A percentile compares a stretch with the other conserved stretches of the same genome.
These are phyloP conservation scores for Tricholoma saponaceum DNA, from an alignment of 768 basidiomycete species.

Conservation along the genomic window DNA sequence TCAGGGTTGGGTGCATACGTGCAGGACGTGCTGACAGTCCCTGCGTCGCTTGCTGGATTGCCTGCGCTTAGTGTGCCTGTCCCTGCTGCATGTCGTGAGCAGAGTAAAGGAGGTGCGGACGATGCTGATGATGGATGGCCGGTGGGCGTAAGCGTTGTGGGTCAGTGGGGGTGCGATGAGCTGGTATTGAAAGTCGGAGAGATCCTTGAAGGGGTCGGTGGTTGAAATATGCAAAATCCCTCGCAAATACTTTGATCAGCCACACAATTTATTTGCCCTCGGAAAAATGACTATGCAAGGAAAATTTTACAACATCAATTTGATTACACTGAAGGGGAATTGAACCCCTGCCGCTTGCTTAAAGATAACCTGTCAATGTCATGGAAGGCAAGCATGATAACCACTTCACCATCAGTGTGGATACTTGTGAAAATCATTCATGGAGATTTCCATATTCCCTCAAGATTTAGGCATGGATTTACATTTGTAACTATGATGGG, in stretches of 20 bases:
- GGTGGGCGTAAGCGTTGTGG: constrained; percentile 76
- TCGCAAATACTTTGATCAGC: too few species aligned
- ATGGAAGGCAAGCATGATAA: constrained; percentile 93
- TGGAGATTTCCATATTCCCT: too few species aligned
- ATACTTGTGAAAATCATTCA: too few species aligned
- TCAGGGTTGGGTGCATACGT: constrained; percentile 58
- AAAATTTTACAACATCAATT: background rate
- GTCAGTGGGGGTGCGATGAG: constrained; percentile 82
- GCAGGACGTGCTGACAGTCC: constrained; percentile 90
- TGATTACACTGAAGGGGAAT: too few species aligned
- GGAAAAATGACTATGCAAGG: too few species aligned
- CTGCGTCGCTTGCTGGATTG: constrained; percentile 86
- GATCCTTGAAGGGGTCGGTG: constrained; percentile 29
- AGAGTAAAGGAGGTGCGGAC: constrained; percentile 22
- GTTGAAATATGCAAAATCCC: background rate
- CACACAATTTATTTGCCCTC: too few species aligned
- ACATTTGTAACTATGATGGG: too few species aligned
- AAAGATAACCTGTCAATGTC: too few species aligned
- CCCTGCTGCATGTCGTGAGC: constrained; percentile 9
- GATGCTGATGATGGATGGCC: constrained; percentile 68
- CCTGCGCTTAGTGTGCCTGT: constrained; percentile 77
- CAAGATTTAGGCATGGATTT: too few species aligned
- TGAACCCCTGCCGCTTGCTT: too few species aligned
- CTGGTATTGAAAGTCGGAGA: constrained; percentile 53
- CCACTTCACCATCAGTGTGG: constrained; percentile 76